These are phyloP conservation scores for Durotheca rogersii DNA, from an alignment of 495 filamentous ascomycete species.

Conservation along the genomic window DNA sequence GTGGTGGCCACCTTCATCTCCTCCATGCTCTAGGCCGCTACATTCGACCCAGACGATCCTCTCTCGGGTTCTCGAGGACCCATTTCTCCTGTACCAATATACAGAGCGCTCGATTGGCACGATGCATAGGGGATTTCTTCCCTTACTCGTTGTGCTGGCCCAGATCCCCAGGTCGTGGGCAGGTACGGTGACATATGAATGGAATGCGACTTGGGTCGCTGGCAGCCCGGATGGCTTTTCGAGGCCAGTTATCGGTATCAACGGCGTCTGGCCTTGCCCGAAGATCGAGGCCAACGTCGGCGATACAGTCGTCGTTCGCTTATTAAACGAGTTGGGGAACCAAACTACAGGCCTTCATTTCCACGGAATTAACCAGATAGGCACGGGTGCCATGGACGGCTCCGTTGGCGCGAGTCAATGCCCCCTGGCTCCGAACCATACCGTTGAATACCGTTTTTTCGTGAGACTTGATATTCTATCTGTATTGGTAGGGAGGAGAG, in stretches of 20 bases:
- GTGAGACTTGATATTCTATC: conserved; percentile 36
- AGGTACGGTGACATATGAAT: conserved; percentile 47
- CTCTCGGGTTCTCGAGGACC: conserved; percentile 3
- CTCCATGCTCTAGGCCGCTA: conserved; percentile 2
- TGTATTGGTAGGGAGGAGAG: background rate
- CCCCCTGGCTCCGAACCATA: conserved; percentile 60
- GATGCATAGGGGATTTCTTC: conserved; percentile 21
- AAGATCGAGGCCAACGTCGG: conserved; percentile 66
- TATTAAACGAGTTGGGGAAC: conserved; percentile 73
- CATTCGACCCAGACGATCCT: background rate
- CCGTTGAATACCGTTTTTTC: conserved; percentile 66
- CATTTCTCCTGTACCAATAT: conserved; percentile 3
- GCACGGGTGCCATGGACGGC: conserved; percentile 73
- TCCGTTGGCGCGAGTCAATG: conserved; percentile 69
- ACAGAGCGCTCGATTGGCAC: conserved; percentile 3
- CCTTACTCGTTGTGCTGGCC: conserved; percentile 19
- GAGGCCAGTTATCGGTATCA: conserved; percentile 76
- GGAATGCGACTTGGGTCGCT: conserved; percentile 70
- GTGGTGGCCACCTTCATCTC: conserved; percentile 13
- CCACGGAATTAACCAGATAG: conserved; percentile 75
- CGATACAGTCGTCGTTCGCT: conserved; percentile 68
- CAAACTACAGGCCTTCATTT: conserved; percentile 75
- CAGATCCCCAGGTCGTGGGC: conserved; percentile 30
- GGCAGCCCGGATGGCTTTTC: conserved; percentile 65
- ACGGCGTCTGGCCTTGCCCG: conserved; percentile 72